phyloP scores from a whole-genome alignment of 306 rosid genomes.

The Prunus salicina region DNA sequence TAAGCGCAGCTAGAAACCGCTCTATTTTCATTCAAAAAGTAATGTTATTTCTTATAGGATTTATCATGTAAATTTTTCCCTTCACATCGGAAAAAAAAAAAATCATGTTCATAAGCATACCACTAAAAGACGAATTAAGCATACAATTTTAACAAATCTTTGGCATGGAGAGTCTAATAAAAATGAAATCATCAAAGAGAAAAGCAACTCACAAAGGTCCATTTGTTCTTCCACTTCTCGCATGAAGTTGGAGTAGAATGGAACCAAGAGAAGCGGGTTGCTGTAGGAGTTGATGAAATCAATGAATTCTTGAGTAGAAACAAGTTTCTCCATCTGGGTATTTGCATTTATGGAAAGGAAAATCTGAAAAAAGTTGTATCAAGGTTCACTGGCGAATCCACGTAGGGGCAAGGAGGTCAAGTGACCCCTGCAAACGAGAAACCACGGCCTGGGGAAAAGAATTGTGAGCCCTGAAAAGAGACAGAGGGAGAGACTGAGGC shows the following conservation, averaged over 20 bases:
- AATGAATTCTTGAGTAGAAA: conserved; percentile 37
- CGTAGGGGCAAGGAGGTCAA: too few species aligned
- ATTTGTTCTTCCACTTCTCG: conserved; percentile 50
- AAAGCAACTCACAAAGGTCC: conserved; percentile 47
- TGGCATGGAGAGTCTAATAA: too few species aligned
- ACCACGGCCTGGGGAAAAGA: too few species aligned
- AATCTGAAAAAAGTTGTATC: neutral
- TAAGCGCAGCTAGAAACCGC: too few species aligned
- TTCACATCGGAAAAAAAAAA: neutral
- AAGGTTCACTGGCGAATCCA: neutral
- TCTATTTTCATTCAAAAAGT: too few species aligned
- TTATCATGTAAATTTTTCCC: neutral
- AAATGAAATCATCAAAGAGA: neutral
- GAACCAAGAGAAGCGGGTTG: conserved; percentile 40
- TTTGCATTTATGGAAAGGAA: conserved; percentile 36
- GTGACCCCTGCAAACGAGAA: too few species aligned
- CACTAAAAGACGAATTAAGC: too few species aligned
- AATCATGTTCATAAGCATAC: too few species aligned
- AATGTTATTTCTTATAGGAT: neutral
- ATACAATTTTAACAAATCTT: too few species aligned
- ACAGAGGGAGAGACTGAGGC: too few species aligned
- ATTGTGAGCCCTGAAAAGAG: too few species aligned
- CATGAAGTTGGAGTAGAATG: conserved; percentile 57
- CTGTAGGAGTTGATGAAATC: conserved; percentile 21
- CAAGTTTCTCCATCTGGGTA: conserved; percentile 50